Conservation (phyloP, 1,139 yeast genomes). For the Debaryomyces sp. region DNA sequence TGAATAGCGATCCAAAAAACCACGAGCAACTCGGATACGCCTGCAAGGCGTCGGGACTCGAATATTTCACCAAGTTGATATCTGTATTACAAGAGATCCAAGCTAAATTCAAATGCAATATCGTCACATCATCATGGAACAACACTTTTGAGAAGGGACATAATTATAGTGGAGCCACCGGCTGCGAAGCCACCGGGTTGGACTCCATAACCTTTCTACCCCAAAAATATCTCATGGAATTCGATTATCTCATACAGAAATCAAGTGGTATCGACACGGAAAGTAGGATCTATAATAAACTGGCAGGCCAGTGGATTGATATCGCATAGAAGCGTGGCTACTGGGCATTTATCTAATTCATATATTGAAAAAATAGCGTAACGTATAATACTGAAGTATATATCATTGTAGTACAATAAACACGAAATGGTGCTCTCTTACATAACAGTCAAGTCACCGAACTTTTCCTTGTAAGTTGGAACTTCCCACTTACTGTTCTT, state of each 20-base stretch:
- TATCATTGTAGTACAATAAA: background rate
- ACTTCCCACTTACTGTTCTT: slow-evolving; percentile 98
- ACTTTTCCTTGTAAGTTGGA: slow-evolving; percentile 97
- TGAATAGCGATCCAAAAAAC: slow-evolving; percentile 15
- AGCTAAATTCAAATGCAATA: slow-evolving; percentile 28
- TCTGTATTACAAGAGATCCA: slow-evolving; percentile 17
- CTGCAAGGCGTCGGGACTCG: slow-evolving; percentile 9
- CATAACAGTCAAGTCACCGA: slow-evolving; percentile 95
- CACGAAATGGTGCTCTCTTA: slow-evolving; percentile 31
- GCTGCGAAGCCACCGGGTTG: slow-evolving; percentile 7
- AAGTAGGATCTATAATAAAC: slow-evolving; percentile 7
- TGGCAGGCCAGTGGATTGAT: slow-evolving; percentile 7
- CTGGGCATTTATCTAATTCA: slow-evolving; percentile 1
- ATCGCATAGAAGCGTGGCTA: background rate
- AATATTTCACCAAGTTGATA: slow-evolving; percentile 21
- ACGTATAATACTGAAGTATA: slow-evolving; percentile 1
- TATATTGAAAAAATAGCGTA: slow-evolving; percentile 1
- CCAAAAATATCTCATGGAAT: slow-evolving; percentile 14
- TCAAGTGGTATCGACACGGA: background rate
- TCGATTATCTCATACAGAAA: slow-evolving; percentile 19
- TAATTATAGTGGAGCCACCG: slow-evolving; percentile 14
- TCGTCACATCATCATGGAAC: slow-evolving; percentile 40
- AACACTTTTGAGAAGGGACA: slow-evolving; percentile 34
- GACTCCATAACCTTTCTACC: slow-evolving; percentile 19
- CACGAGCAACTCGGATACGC: slow-evolving; percentile 17